Evolutionary conservation across 208 protist genomes (phyloP).

Genomic region (Acanthamoeba royreba): DNA sequence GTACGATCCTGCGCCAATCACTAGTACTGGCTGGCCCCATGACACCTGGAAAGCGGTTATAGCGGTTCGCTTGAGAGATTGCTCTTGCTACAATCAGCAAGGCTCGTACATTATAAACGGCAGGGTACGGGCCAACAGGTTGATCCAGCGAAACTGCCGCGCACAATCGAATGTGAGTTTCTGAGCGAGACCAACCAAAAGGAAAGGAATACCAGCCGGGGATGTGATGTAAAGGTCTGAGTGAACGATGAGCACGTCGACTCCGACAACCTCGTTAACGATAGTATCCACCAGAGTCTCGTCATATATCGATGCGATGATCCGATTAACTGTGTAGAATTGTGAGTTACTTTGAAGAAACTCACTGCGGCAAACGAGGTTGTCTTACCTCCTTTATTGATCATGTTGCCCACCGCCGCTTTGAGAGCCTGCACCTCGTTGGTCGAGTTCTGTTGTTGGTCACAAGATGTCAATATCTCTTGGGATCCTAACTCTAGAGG

Average conservation of each 20-base stretch:
- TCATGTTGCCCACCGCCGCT: background rate
- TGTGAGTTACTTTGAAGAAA: too few relatives aligned
- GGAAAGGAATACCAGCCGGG: too few relatives aligned
- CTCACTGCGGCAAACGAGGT: too few relatives aligned
- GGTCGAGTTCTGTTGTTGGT: background rate
- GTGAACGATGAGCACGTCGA: background rate
- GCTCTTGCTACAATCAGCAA: too few relatives aligned
- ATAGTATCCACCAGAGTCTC: background rate
- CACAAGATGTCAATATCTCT: background rate
- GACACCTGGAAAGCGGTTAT: too few relatives aligned
- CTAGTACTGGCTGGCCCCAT: background rate
- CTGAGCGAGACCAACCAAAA: too few relatives aligned
- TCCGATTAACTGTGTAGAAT: background rate
- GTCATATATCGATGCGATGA: background rate
- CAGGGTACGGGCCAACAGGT: too few relatives aligned
- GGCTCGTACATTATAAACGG: too few relatives aligned
- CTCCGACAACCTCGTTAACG: background rate
- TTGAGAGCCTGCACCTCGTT: background rate
- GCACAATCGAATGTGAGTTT: too few relatives aligned
- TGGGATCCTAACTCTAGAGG: too few relatives aligned
- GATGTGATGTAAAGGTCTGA: background rate
- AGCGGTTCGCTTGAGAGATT: too few relatives aligned
- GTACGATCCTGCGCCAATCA: background rate
- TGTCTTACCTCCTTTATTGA: background rate
- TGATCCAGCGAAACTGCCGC: too few relatives aligned